phyloP scores from a whole-genome alignment of 306 rosid genomes.

The Castanospermum australe region DNA sequence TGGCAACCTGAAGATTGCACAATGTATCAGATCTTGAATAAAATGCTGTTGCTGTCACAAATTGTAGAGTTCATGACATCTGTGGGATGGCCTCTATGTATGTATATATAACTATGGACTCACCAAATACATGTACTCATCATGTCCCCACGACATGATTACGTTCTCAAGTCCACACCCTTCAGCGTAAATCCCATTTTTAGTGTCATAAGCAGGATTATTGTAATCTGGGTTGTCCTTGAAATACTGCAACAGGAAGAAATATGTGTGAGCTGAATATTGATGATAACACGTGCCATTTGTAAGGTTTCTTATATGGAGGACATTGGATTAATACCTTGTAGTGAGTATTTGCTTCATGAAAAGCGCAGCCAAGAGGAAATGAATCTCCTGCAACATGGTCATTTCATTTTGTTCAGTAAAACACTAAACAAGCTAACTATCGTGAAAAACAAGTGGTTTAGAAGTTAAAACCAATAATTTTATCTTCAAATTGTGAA shows the following conservation, averaged over 20 bases:
- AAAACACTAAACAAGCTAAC: no score
- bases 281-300: background rate
- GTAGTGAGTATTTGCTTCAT: constrained; percentile 61
- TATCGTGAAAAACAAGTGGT: no score
- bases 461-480: no score
- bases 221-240: constrained; percentile 48
- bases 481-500: no score
- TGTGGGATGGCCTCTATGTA: background rate
- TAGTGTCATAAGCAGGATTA: constrained; percentile 38
- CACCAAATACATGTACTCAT: constrained; percentile 75
- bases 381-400: constrained; percentile 62
- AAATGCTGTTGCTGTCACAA: background rate
- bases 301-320: background rate
- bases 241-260: constrained; percentile 43
- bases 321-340: constrained; percentile 30
- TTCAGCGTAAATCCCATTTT: constrained; percentile 47
- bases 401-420: background rate
- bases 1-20: constrained; percentile 55
- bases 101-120: background rate
- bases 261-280: background rate
- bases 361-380: constrained; percentile 79
- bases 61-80: background rate
- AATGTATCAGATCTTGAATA: background rate
- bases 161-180: constrained; percentile 64
- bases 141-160: constrained; percentile 69